Conservation (phyloP, 2,329 filamentous ascomycete species). For the Parastagonospora nodorum region DNA sequence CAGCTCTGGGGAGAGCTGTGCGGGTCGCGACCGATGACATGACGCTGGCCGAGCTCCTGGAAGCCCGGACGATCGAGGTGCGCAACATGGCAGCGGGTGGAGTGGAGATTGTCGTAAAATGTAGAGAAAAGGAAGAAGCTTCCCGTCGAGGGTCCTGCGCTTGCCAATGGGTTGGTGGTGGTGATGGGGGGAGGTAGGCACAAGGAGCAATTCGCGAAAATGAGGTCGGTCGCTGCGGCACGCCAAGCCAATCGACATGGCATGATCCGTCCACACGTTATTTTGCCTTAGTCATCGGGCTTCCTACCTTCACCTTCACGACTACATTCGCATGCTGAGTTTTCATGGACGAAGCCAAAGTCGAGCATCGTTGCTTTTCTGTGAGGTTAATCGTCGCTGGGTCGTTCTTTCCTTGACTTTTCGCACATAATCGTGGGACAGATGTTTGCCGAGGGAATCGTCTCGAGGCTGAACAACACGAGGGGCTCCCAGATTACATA, state of each 20-base stretch:
- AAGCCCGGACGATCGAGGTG: conserved; percentile 46
- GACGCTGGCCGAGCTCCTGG: conserved; percentile 43
- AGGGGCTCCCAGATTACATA: no score
- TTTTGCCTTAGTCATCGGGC: conserved; percentile 1
- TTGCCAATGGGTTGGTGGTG: conserved; percentile 46
- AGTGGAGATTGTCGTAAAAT: conserved; percentile 47
- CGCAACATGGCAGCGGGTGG: conserved; percentile 46
- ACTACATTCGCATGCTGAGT: no score
- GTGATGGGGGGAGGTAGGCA: conserved; percentile 35
- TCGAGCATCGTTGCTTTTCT: no score
- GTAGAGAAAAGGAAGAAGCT: conserved; percentile 35
- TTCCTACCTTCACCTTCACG: neutral
- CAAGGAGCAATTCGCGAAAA: conserved; percentile 26
- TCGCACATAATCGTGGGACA: no score
- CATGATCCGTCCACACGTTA: neutral
- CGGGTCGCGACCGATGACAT: conserved; percentile 42
- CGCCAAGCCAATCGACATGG: conserved; percentile 11
- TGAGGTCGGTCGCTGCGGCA: conserved; percentile 20
- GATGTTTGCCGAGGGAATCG: no score
- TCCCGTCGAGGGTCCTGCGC: conserved; percentile 43
- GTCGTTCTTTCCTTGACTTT: no score
- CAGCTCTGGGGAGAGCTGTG: conserved; percentile 37
- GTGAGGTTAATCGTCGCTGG: no score
- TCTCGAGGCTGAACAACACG: no score
- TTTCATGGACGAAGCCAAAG: no score